phyloP scores from a whole-genome alignment of 2,329 filamentous ascomycete species.

The Fusarium napiforme region DNA sequence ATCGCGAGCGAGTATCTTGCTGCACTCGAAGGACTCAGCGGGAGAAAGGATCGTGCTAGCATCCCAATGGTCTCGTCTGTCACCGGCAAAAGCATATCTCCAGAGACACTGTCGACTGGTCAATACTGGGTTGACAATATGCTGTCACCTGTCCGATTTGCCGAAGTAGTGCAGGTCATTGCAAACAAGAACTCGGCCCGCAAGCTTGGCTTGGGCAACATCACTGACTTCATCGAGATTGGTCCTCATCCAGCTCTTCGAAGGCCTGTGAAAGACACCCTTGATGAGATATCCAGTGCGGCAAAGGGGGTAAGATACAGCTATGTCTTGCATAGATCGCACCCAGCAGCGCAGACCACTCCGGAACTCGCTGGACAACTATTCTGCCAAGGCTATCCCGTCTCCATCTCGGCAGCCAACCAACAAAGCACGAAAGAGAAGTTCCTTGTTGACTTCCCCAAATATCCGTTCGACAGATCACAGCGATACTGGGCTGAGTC shows the following conservation, averaged over 20 bases:
- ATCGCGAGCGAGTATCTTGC: constrained; percentile 57
- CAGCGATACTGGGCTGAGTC: constrained; percentile 52
- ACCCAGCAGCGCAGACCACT: neutral
- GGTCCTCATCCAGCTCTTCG: constrained; percentile 40
- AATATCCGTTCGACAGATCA: constrained; percentile 8
- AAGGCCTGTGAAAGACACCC: constrained; percentile 31
- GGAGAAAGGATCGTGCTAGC: neutral
- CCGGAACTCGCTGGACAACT: neutral
- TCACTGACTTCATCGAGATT: constrained; percentile 36
- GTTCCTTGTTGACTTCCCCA: neutral
- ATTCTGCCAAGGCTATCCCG: neutral
- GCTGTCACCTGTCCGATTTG: constrained; percentile 52
- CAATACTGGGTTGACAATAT: constrained; percentile 56
- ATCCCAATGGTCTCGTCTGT: constrained; percentile 52
- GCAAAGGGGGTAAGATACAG: neutral
- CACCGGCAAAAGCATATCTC: constrained; percentile 50
- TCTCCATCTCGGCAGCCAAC: neutral
- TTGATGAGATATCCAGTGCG: neutral
- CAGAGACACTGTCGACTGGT: constrained; percentile 47
- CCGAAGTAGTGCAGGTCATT: constrained; percentile 37
- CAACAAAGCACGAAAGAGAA: neutral
- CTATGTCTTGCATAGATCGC: neutral
- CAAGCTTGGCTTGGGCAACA: neutral
- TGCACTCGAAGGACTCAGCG: constrained; percentile 20
- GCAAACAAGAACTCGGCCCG: neutral